Base-by-base conservation (phyloP, 331 rosid species). In the Malus hybrid region DNA sequence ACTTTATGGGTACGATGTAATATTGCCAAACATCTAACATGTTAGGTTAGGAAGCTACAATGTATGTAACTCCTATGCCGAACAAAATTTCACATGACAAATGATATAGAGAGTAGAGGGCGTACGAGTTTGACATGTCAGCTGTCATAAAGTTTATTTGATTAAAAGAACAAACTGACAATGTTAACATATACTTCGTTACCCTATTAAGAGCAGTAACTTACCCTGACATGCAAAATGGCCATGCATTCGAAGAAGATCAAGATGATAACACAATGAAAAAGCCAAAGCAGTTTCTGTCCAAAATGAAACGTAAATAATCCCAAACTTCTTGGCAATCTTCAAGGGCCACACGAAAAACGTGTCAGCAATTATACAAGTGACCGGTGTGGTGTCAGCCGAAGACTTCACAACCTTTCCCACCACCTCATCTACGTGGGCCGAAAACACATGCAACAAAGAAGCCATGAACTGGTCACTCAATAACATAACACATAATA, bases 211-310 rank as follows among this genome's bases (percentile, higher is more conserved):
- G 4, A 59, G 28, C 28, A 59, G 65, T 2, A 27, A 1, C 39
- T 22, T 78, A 87, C 92, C 92, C 5, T 61, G 74, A 22, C 86
- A 82, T 56, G 69, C 92, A 74, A 84, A 87, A 73, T 86, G 95
- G n/a, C 89, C 80, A 27, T 90, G 87, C 18, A 11, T 57, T 19
- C 54, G 78, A 4, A 90, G 90, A 67, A 86, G 88, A 76, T 86
- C 28, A 60, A 84, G 60, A 69, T 90, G 92, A 61, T 76, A 78
- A 82, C 87, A 90, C 6, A 90, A 81, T 24, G 85, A 61, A 63
- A 84, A 86, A 54, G 86, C 88, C 83, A 87, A 71, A 48, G 95
- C 89, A 2, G 95, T 83, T 28, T 90, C 90, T 0, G 95, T 90
- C 95, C 89, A 90, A 27, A 77, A 86, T 13, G 92, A 87, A 27